Base-by-base conservation (phyloP, 768 basidiomycete genomes). In the Leccinum subtestaceum region DNA sequence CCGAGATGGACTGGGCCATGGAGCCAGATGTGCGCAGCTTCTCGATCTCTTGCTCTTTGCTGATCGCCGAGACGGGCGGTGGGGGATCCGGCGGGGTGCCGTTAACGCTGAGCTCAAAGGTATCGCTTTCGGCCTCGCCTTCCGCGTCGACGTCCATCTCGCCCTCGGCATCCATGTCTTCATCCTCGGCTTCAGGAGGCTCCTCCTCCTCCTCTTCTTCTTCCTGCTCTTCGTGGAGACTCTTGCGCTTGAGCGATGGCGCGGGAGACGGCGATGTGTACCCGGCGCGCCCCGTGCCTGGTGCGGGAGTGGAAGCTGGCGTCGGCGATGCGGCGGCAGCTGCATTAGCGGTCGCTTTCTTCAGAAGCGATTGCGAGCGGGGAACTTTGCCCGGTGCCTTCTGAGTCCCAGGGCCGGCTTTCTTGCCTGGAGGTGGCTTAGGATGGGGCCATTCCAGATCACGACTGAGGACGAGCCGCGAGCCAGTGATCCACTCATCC, bases 1-100 rank as follows among this genome's bases (percentile, higher is more conserved):
- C 97, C 53, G 94, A 96, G 60, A 98, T 92, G 51, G 93, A 93
- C 75, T 99, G 97, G 4, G 97, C 98, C 95, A 99, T 98, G 31
- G 95, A 98, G 11, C 97, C 97, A 11, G 93, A 93, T 17, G 95
- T 96, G 21, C 97, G 90, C 15, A 98, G 84, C 74, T 98, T 98
- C 78, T 98, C 96, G 67, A 98, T 98, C 74, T 99, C 97, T 75
- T 96, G 90, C 74, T 97, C 92, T 75, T 99, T 99, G 74, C 93
- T 95, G 80, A 95, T 95, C 19, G 84, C 69, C 45, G 84, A 75
- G 25, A 80, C 70, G 3, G 85, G 83, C 10, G 79, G 82, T 0
- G 83, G 80, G 12, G 77, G 76, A 57, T 78, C 78, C 21, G 80
- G 78, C 48, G 83, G 79, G 13, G 69, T 65, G 29, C 75, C 74